These are phyloP conservation scores for Sphaerulina populicola DNA, from an alignment of 2,329 filamentous ascomycete species.

Conservation along the genomic window DNA sequence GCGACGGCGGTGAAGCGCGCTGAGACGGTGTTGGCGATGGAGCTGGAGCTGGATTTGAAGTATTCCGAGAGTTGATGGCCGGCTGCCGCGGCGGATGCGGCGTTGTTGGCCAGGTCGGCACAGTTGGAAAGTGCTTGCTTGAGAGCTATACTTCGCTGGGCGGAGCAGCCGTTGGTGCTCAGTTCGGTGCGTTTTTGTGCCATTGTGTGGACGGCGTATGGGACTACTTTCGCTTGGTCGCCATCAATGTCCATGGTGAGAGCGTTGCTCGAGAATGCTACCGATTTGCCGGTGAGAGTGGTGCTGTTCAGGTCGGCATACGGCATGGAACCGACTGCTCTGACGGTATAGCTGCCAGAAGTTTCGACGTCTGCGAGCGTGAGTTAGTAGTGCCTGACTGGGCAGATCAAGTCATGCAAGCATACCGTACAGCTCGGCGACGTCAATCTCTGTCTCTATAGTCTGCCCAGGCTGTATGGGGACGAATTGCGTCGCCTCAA, in stretches of 20 bases:
- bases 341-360: constrained; percentile 50
- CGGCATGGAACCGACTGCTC: constrained; percentile 50
- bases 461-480: constrained; percentile 42
- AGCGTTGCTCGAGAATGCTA: constrained; percentile 53
- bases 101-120: constrained; percentile 45
- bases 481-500: constrained; percentile 46
- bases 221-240: constrained; percentile 10
- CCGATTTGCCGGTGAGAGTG: constrained; percentile 44
- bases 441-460: constrained; percentile 48
- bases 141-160: constrained; percentile 40
- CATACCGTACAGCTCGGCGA: constrained; percentile 45
- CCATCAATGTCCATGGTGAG: constrained; percentile 51
- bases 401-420: not conserved
- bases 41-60: constrained; percentile 52
- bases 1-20: constrained; percentile 47
- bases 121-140: constrained; percentile 49
- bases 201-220: constrained; percentile 21
- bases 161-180: constrained; percentile 47
- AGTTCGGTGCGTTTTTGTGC: constrained; percentile 46
- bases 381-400: not conserved
- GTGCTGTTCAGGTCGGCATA: constrained; percentile 47
- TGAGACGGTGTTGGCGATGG: constrained; percentile 44
- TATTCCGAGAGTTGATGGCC: constrained; percentile 50
- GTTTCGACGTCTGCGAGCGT: constrained; percentile 35
- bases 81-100: constrained; percentile 45